Conservation (phyloP, 2,329 filamentous ascomycete species). For the Talaromyces pinophilus region DNA sequence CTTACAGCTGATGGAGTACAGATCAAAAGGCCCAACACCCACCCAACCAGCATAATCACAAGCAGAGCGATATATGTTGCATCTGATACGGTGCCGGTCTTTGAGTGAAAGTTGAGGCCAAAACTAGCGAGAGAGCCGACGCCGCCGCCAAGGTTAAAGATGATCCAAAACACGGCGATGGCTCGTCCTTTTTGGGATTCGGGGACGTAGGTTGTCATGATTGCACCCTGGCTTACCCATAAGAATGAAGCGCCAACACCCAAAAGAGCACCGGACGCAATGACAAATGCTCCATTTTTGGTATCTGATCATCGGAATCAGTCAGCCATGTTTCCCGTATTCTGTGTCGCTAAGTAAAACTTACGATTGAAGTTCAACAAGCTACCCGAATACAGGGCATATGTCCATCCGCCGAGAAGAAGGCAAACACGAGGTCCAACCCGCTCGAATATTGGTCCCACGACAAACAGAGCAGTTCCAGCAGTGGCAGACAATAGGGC, state of each 20-base stretch:
- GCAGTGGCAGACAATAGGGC: constrained; percentile 49
- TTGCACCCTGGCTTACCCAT: constrained; percentile 52
- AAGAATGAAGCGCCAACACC: constrained; percentile 50
- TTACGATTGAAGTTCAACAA: constrained; percentile 48
- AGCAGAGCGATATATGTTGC: constrained; percentile 55
- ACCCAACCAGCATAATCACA: constrained; percentile 54
- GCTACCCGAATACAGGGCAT: constrained; percentile 49
- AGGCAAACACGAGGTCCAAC: constrained; percentile 48
- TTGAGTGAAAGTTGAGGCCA: constrained; percentile 48
- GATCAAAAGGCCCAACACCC: constrained; percentile 51
- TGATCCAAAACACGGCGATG: constrained; percentile 44
- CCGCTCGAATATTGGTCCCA: constrained; percentile 47
- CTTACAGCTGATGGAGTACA: constrained; percentile 51
- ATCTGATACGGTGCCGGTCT: constrained; percentile 49
- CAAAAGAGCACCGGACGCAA: constrained; percentile 49
- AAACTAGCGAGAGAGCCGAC: constrained; percentile 50
- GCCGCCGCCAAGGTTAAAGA: constrained; percentile 51
- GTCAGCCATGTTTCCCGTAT: not conserved
- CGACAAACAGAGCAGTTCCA: constrained; percentile 48
- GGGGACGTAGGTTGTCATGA: constrained; percentile 51
- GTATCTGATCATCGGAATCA: constrained; percentile 28
- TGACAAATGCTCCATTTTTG: constrained; percentile 40
- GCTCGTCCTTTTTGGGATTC: constrained; percentile 43
- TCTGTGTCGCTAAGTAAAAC: constrained; percentile 9
- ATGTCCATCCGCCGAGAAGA: constrained; percentile 50